Conservation (phyloP, 495 filamentous ascomycete species). For the Xylaria acuta region DNA sequence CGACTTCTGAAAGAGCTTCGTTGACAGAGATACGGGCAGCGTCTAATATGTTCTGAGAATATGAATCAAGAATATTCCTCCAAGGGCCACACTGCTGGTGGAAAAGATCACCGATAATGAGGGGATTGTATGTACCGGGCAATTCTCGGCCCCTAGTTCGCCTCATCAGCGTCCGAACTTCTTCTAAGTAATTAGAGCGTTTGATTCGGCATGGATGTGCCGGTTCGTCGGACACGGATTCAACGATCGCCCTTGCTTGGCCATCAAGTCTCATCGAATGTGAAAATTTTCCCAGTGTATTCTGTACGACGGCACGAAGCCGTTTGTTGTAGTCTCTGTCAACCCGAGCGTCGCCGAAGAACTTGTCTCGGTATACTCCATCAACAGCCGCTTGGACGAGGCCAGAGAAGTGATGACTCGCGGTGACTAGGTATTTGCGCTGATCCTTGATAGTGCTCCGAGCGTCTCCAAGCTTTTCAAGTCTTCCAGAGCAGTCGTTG, state of each 20-base stretch:
- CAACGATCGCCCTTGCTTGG: conserved; percentile 37
- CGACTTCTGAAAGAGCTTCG: too few species aligned
- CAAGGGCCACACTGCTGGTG: conserved; percentile 50
- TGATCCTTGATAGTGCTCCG: conserved; percentile 47
- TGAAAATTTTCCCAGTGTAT: conserved; percentile 39
- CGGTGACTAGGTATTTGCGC: conserved; percentile 46
- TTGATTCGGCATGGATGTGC: too few species aligned
- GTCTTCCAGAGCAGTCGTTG: conserved; percentile 29
- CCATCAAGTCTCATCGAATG: conserved; percentile 40
- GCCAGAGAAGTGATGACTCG: conserved; percentile 34
- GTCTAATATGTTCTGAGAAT: too few species aligned
- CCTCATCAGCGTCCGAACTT: conserved; percentile 42
- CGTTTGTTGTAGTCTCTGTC: conserved; percentile 26
- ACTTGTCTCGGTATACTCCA: conserved; percentile 39
- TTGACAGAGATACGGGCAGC: too few species aligned
- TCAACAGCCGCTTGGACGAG: conserved; percentile 35
- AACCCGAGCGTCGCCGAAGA: conserved; percentile 24
- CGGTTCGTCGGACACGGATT: too few species aligned
- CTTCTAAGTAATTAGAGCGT: conserved; percentile 37
- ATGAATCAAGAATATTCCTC: conserved; percentile 41
- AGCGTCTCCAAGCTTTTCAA: conserved; percentile 35
- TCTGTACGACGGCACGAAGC: conserved; percentile 47
- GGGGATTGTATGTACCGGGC: conserved; percentile 54
- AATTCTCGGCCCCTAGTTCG: conserved; percentile 50
- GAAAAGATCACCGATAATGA: conserved; percentile 47